A percentile compares a stretch with the other conserved stretches of the same genome.
Conservation (phyloP, 331 rosid genomes). For the Rhamnella rubrinervis region DNA sequence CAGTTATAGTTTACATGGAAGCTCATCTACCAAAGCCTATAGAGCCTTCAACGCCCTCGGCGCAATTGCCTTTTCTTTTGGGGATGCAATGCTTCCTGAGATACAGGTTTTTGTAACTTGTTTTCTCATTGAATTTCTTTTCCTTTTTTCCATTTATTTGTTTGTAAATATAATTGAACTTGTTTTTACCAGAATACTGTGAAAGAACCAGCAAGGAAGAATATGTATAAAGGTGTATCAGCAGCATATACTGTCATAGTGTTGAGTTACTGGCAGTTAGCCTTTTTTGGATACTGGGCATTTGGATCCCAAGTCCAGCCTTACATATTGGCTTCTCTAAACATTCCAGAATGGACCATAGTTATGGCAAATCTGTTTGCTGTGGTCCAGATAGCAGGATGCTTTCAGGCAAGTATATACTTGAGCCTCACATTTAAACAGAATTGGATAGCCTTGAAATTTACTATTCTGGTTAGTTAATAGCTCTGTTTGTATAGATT, state of each 20-base stretch:
- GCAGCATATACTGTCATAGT: conserved; percentile 61
- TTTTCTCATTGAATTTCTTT: neutral
- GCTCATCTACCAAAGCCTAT: conserved; percentile 50
- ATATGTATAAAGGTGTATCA: conserved; percentile 65
- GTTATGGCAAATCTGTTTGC: conserved; percentile 81
- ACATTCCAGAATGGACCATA: conserved; percentile 64
- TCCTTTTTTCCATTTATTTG: neutral
- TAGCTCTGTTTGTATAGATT: conserved; percentile 33
- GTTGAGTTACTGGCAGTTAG: conserved; percentile 64
- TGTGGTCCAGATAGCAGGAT: conserved; percentile 70
- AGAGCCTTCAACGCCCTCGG: conserved; percentile 77
- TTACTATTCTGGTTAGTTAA: too few relatives aligned
- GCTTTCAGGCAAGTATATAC: conserved; percentile 54
- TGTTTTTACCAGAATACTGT: conserved; percentile 50
- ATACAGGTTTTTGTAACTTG: conserved; percentile 49
- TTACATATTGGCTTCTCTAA: conserved; percentile 55
- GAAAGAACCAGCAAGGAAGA: conserved; percentile 64
- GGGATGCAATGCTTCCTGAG: conserved; percentile 84
- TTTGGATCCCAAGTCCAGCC: conserved; percentile 75
- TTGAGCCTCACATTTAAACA: too few relatives aligned
- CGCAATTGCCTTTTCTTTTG: conserved; percentile 70
- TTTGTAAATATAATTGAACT: neutral
- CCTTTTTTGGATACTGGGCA: conserved; percentile 70
- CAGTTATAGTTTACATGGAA: conserved; percentile 54
- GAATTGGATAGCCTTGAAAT: too few relatives aligned